Evolutionary conservation across 2,329 filamentous ascomycete genomes (phyloP).

Genomic region (Colletotrichum eremochloae): DNA sequence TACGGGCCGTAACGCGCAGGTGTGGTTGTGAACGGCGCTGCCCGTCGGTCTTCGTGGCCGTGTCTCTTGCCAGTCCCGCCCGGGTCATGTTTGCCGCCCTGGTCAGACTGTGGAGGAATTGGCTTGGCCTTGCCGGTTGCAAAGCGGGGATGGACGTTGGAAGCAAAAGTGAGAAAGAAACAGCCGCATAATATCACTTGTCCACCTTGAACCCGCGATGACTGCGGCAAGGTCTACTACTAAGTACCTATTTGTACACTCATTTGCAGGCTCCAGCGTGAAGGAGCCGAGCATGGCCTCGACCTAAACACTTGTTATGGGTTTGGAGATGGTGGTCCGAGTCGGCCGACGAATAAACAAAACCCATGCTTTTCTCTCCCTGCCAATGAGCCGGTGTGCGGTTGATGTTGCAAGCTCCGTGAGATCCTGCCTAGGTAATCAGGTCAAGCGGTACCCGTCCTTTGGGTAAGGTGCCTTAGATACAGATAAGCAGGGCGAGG

Average conservation of each 20-base stretch:
- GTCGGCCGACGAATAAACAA: constrained; percentile 26
- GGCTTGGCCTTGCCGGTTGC: background rate
- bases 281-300: constrained; percentile 24
- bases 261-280: constrained; percentile 28
- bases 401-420: constrained; percentile 16
- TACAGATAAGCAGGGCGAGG: background rate
- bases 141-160: constrained; percentile 22
- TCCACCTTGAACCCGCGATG: background rate
- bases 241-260: background rate
- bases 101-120: constrained; percentile 24
- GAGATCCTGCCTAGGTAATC: constrained; percentile 8
- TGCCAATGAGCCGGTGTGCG: constrained; percentile 12
- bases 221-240: background rate
- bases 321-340: constrained; percentile 1
- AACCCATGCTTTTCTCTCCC: background rate
- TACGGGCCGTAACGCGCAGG: constrained; percentile 24
- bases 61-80: constrained; percentile 23
- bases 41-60: constrained; percentile 23
- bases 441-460: constrained; percentile 13
- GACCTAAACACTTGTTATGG: constrained; percentile 21
- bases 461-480: constrained; percentile 15
- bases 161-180: background rate
- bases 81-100: constrained; percentile 31
- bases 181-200: background rate
- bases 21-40: constrained; percentile 28